phyloP scores from a whole-genome alignment of 345 rosid genomes.

The Eucalyptus curtisii region DNA sequence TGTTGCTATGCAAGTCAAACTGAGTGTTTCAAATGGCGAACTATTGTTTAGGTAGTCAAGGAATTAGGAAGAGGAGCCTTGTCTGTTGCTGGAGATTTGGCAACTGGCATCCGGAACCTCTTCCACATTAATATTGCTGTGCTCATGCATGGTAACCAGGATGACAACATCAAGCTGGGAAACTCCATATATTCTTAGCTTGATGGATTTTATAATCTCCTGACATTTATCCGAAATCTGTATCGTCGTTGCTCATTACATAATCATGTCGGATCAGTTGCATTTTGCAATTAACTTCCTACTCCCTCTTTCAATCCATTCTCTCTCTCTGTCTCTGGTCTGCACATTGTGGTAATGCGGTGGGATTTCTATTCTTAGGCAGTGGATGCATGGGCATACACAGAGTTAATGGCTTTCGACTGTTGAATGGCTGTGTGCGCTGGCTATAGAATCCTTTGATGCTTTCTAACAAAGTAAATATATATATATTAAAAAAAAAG shows the following conservation, averaged over 20 bases:
- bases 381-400: not conserved
- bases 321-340: not conserved
- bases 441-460: not conserved
- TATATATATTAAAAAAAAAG: no score
- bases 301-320: not conserved
- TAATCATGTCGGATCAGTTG: not conserved
- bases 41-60: not conserved
- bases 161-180: not conserved
- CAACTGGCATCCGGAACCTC: conserved; percentile 15
- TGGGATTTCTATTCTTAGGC: not conserved
- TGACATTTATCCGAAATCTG: not conserved
- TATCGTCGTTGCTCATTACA: not conserved
- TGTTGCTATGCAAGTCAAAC: not conserved
- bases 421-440: not conserved
- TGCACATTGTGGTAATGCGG: not conserved
- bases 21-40: not conserved
- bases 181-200: not conserved
- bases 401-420: not conserved
- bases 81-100: conserved; percentile 10
- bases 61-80: conserved; percentile 16
- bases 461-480: not conserved
- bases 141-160: conserved; percentile 1
- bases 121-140: not conserved
- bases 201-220: not conserved
- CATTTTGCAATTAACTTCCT: not conserved